A percentile compares a stretch with the other conserved stretches of the same genome.
Conservation (phyloP, 192 early-diverging fungal genomes). For the Linnemannia zychae region DNA sequence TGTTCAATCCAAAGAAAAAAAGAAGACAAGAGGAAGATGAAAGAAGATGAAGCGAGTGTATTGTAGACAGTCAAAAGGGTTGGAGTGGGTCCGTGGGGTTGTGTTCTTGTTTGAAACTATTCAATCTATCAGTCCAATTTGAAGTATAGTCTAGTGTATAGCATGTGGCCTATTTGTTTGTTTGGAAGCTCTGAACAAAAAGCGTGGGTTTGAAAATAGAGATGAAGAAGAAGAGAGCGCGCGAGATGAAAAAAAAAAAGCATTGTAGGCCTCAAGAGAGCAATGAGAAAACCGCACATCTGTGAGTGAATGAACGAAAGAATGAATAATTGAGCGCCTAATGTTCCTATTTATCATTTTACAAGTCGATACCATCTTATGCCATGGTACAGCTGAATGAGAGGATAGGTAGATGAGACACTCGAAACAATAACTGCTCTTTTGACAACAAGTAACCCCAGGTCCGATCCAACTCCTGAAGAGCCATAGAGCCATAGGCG, state of each 20-base stretch:
- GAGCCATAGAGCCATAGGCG: neutral
- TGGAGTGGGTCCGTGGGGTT: too few species aligned
- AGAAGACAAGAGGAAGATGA: too few species aligned
- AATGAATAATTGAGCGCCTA: neutral
- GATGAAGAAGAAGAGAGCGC: neutral
- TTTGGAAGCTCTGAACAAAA: neutral
- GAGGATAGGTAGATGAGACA: neutral
- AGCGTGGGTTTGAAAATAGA: constrained; percentile 11
- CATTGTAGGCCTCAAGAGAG: neutral
- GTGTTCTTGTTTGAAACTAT: too few species aligned
- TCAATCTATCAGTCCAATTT: too few species aligned
- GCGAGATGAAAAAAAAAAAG: neutral
- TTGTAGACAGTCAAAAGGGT: too few species aligned
- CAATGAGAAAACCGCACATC: neutral
- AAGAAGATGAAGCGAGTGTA: too few species aligned
- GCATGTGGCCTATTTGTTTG: neutral
- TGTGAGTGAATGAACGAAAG: neutral
- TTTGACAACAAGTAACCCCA: neutral
- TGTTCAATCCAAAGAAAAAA: too few species aligned
- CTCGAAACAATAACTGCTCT: neutral
- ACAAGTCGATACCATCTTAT: neutral
- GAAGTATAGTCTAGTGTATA: too few species aligned
- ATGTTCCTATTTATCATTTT: neutral
- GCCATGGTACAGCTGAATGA: neutral
- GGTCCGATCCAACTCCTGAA: neutral